These are phyloP conservation scores for Hypoxylon crocopeplum DNA, from an alignment of 495 filamentous ascomycete genomes.

Conservation along the genomic window DNA sequence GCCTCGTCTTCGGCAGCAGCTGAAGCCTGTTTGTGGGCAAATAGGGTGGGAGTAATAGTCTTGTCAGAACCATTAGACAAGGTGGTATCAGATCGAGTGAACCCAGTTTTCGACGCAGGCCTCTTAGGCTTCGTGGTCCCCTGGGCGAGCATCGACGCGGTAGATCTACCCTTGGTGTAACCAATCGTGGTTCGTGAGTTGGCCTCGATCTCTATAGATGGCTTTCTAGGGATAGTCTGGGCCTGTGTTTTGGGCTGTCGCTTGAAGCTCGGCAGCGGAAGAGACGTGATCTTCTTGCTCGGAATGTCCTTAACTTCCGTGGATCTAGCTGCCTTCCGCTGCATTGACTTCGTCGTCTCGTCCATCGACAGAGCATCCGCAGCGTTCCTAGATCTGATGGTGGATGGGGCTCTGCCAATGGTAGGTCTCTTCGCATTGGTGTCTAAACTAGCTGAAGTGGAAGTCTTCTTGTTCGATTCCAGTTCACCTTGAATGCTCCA, in stretches of 20 bases:
- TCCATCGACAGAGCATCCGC: slow-evolving; percentile 51
- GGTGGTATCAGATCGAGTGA: slow-evolving; percentile 47
- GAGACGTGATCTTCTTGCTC: slow-evolving; percentile 41
- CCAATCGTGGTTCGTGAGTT: slow-evolving; percentile 79
- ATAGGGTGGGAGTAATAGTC: slow-evolving; percentile 58
- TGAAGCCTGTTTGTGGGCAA: slow-evolving; percentile 40
- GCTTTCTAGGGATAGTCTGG: slow-evolving; percentile 45
- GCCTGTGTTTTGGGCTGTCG: slow-evolving; percentile 41
- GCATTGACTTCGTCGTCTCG: slow-evolving; percentile 40
- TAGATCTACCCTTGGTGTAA: slow-evolving; percentile 75
- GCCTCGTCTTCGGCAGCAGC: slow-evolving; percentile 33
- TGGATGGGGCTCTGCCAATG: slow-evolving; percentile 29
- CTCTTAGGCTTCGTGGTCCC: slow-evolving; percentile 18
- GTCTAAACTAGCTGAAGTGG: slow-evolving; percentile 7
- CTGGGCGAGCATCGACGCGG: slow-evolving; percentile 54
- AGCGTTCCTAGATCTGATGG: slow-evolving; percentile 43
- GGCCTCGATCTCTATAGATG: slow-evolving; percentile 62
- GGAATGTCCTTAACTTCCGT: slow-evolving; percentile 38
- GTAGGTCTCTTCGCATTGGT: slow-evolving; percentile 33
- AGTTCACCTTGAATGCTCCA: slow-evolving; percentile 54
- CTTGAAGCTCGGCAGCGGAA: slow-evolving; percentile 48
- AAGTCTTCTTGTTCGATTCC: slow-evolving; percentile 43
- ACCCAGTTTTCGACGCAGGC: slow-evolving; percentile 7
- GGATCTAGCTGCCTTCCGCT: slow-evolving; percentile 36
- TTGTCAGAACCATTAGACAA: slow-evolving; percentile 52